These are phyloP conservation scores for Tetracentron sinense DNA, from an alignment of 164 flowering plant species.

Conservation along the genomic window DNA sequence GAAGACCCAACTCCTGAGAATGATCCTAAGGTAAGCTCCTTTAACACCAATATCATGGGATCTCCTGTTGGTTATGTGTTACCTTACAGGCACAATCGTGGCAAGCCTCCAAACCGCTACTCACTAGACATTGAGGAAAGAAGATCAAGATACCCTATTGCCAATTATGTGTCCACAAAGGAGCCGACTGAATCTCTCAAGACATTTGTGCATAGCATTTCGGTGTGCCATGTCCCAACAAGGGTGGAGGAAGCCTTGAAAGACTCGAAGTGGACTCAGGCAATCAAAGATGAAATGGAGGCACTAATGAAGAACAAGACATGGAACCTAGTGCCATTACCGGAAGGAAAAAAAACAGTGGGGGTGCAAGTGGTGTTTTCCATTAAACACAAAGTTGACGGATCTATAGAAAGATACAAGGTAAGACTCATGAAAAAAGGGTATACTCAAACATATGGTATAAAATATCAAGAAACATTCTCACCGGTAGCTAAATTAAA, in stretches of 20 bases:
- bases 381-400: background rate
- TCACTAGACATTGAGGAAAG: background rate
- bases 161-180: slow-evolving; percentile 12
- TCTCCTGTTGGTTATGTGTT: too few relatives aligned
- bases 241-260: slow-evolving; percentile 9
- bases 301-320: slow-evolving; percentile 3
- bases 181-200: slow-evolving; percentile 5
- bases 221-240: slow-evolving; percentile 7
- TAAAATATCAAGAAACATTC: slow-evolving; percentile 2
- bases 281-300: background rate
- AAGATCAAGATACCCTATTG: slow-evolving; percentile 11
- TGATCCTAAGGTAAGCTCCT: slow-evolving; percentile 11
- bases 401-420: slow-evolving; percentile 9
- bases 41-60: background rate
- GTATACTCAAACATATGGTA: slow-evolving; percentile 5
- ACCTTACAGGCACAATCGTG: slow-evolving; percentile 12
- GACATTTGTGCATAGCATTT: background rate
- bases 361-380: too few relatives aligned
- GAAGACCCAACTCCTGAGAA: slow-evolving; percentile 9
- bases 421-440: slow-evolving; percentile 10
- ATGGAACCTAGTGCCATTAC: slow-evolving; percentile 2
- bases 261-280: slow-evolving; percentile 12
- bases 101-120: too few relatives aligned
- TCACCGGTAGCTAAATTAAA: slow-evolving; percentile 6
- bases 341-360: slow-evolving; percentile 2